phyloP scores from a whole-genome alignment of 2,329 filamentous ascomycete genomes.

The Elsinoe arachidis region DNA sequence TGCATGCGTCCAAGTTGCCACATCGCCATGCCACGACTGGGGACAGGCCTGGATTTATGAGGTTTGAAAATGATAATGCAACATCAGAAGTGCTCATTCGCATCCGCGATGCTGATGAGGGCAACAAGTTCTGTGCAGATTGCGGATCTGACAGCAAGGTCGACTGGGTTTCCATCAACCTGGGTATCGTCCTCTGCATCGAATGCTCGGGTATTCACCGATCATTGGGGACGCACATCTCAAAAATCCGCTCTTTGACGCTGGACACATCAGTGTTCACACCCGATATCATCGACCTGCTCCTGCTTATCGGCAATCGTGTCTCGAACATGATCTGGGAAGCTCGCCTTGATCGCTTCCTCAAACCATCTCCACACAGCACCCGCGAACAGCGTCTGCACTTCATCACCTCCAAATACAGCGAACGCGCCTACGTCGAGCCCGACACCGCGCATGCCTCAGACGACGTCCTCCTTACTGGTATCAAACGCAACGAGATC shows the following conservation, averaged over 20 bases:
- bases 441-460: slow-evolving; percentile 56
- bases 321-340: slow-evolving; percentile 98
- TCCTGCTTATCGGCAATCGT: slow-evolving; percentile 84
- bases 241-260: slow-evolving; percentile 90
- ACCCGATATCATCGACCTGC: slow-evolving; percentile 87
- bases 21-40: slow-evolving; percentile 85
- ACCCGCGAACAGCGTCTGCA: slow-evolving; percentile 83
- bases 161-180: slow-evolving; percentile 97
- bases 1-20: slow-evolving; percentile 46
- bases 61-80: slow-evolving; percentile 70
- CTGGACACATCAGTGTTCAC: slow-evolving; percentile 95
- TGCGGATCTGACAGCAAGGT: slow-evolving; percentile 87
- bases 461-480: slow-evolving; percentile 82
- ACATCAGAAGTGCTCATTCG: slow-evolving; percentile 71
- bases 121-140: slow-evolving; percentile 89
- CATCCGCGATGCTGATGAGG: slow-evolving; percentile 81
- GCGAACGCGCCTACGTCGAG: slow-evolving; percentile 72
- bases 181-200: slow-evolving; percentile 92
- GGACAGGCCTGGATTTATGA: slow-evolving; percentile 65
- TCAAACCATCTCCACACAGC: slow-evolving; percentile 68
- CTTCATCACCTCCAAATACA: slow-evolving; percentile 94
- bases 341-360: slow-evolving; percentile 62
- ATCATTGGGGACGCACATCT: slow-evolving; percentile 75
- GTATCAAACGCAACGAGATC: slow-evolving; percentile 93
- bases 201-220: slow-evolving; percentile 97